Evolutionary conservation across 768 basidiomycete genomes (phyloP).

Genomic region (Boletus vermiculosoides): DNA sequence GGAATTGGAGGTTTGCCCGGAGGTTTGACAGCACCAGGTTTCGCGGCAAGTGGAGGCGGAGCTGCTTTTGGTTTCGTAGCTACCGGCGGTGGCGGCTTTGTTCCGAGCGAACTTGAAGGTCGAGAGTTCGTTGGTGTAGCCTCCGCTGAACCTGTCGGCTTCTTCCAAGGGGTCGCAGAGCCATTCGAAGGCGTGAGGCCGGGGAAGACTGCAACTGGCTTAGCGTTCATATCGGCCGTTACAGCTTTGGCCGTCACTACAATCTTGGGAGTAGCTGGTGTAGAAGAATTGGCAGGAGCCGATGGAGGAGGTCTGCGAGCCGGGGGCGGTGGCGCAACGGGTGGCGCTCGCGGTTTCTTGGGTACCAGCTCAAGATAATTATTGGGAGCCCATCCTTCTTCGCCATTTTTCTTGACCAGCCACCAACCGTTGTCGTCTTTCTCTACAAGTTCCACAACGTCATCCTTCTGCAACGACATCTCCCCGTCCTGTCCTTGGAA

Average conservation of each 20-base stretch:
- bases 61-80: constrained; percentile 63
- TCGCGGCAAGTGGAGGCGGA: constrained; percentile 55
- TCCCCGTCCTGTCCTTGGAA: constrained; percentile 94
- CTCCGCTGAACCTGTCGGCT: constrained; percentile 38
- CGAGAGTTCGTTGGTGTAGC: constrained; percentile 47
- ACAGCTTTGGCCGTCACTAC: constrained; percentile 43
- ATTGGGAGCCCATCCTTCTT: constrained; percentile 93
- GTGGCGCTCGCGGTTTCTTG: constrained; percentile 58
- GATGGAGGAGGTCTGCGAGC: constrained; percentile 45
- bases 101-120: constrained; percentile 48
- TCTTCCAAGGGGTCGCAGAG: constrained; percentile 74
- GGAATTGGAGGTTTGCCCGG: constrained; percentile 65
- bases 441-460: constrained; percentile 86
- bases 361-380: constrained; percentile 87
- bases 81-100: constrained; percentile 58
- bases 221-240: constrained; percentile 60
- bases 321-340: constrained; percentile 72
- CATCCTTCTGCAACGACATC: constrained; percentile 86
- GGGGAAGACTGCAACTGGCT: constrained; percentile 80
- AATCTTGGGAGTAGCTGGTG: constrained; percentile 36
- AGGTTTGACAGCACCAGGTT: constrained; percentile 50
- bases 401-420: constrained; percentile 80
- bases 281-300: constrained; percentile 36
- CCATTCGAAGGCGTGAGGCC: constrained; percentile 71
- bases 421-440: constrained; percentile 98